phyloP scores from a whole-genome alignment of 805 yeast genomes.

The Lipomyces sp. region DNA sequence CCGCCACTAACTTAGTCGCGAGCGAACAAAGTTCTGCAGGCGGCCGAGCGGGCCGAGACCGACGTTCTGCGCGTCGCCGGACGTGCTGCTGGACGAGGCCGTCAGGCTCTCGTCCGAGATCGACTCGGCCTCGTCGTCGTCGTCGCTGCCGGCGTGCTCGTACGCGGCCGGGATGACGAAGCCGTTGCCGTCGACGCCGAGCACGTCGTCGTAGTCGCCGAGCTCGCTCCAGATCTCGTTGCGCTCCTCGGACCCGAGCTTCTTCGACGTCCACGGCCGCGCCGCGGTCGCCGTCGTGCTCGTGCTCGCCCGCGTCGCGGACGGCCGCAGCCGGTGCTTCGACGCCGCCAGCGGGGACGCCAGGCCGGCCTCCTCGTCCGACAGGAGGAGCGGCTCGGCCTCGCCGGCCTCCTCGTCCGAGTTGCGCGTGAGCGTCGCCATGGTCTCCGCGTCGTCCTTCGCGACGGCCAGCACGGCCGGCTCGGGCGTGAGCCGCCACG shows the following conservation, averaged over 20 bases:
- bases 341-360: slow-evolving; percentile 2
- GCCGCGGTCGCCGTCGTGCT: background rate
- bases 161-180: slow-evolving; percentile 19
- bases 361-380: slow-evolving; percentile 16
- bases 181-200: slow-evolving; percentile 10
- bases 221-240: slow-evolving; percentile 28
- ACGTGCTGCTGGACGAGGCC: slow-evolving; percentile 11
- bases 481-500: slow-evolving; percentile 46
- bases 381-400: slow-evolving; percentile 12
- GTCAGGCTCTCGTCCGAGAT: slow-evolving; percentile 25
- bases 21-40: slow-evolving; percentile 14
- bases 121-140: slow-evolving; percentile 18
- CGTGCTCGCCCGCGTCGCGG: slow-evolving; percentile 1
- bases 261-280: slow-evolving; percentile 25
- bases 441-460: slow-evolving; percentile 17
- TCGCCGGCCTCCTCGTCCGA: slow-evolving; percentile 22
- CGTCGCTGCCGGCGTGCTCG: slow-evolving; percentile 10
- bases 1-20: slow-evolving; percentile 2
- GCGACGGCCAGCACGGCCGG: slow-evolving; percentile 5
- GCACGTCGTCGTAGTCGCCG: slow-evolving; percentile 24
- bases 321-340: too few relatives aligned
- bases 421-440: slow-evolving; percentile 4
- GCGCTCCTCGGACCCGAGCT: slow-evolving; percentile 21
- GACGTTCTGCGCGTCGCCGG: background rate
- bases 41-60: slow-evolving; percentile 8